Evolutionary conservation across 2,329 filamentous ascomycete genomes (phyloP), one percentile per base, ranked within the genome.

Genomic region (Paecilomyces variotii): DNA sequence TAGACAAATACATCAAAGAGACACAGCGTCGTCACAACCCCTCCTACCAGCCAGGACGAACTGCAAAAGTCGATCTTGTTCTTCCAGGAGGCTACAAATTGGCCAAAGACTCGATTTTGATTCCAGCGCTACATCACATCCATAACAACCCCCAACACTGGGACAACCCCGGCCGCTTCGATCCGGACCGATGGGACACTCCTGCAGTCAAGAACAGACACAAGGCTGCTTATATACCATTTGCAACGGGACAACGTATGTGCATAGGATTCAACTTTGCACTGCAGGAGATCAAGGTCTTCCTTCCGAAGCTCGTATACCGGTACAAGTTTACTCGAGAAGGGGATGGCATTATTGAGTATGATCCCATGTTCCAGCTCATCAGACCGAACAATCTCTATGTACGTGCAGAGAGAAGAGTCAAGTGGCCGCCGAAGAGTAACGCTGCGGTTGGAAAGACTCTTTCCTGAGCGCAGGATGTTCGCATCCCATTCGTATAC

Each of bases 201-300:
- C 78, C 81, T 0, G 71, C 75, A 11, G 82, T 83, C 57, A 83
- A 82, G 72, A 78, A 76, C 62, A 68, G 78, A 1, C 81, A 80
- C 53, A 76, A 77, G 30, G 78, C 76, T 1, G 73, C 80, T 0
- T 87, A 86, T 63, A 74, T 82, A 2, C 85, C 85, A 0, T 87
- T 87, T 61, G 84, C 80, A 0, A 73, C 78, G 0, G 85, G 85
- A 0, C 79, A 76, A 0, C 74, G 85, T 1, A 80, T 79, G 72
- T 87, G 85, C 61, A 82, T 87, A 57, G 85, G 84, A 0, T 86
- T 85, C 77, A 87, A 85, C 70, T 85, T 87, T 68, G 84, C 84
- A 0, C 72, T 87, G 5, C 78, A 81, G 59, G 83, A 87, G 68
- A 76, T 85, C 59, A 86, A 86, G 73, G 75, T 85, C 14, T 68